Conservation (phyloP, 371 early-diverging fungal genomes). For the Rhizomucor miehei region DNA sequence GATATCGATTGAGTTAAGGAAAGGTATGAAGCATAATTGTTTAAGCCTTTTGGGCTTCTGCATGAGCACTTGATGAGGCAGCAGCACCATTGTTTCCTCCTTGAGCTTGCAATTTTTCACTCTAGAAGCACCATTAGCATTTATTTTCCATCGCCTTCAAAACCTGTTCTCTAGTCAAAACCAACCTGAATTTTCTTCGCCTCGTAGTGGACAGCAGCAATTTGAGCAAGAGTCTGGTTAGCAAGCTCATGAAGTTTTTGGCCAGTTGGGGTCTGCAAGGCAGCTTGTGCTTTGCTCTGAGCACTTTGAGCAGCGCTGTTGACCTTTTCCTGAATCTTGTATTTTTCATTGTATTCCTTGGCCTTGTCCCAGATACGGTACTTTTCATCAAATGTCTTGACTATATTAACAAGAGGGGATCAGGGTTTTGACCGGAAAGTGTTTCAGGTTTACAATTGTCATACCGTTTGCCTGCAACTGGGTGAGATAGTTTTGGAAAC, state of each 20-base stretch:
- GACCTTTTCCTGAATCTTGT: slow-evolving; percentile 58
- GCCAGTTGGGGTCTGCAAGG: slow-evolving; percentile 59
- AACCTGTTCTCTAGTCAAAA: no score
- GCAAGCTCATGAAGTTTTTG: slow-evolving; percentile 55
- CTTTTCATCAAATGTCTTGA: slow-evolving; percentile 54
- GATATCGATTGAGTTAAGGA: no score
- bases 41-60: no score
- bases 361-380: slow-evolving; percentile 58
- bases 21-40: no score
- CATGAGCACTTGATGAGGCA: no score
- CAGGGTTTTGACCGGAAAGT: neutral
- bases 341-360: slow-evolving; percentile 53
- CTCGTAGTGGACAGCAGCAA: slow-evolving; percentile 60
- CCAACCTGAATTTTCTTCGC: slow-evolving; percentile 45
- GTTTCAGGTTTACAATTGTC: neutral
- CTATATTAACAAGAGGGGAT: slow-evolving; percentile 15
- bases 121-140: no score
- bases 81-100: no score
- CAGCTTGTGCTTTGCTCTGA: slow-evolving; percentile 42
- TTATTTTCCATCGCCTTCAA: no score
- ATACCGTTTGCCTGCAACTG: slow-evolving; percentile 35
- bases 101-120: no score
- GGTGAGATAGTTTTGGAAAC: slow-evolving; percentile 25
- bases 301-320: slow-evolving; percentile 45
- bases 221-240: slow-evolving; percentile 48